A percentile compares a stretch with the other conserved stretches of the same genome.
phyloP scores from a whole-genome alignment of 805 yeast genomes.

The Saccharomycopsis javanensis region DNA sequence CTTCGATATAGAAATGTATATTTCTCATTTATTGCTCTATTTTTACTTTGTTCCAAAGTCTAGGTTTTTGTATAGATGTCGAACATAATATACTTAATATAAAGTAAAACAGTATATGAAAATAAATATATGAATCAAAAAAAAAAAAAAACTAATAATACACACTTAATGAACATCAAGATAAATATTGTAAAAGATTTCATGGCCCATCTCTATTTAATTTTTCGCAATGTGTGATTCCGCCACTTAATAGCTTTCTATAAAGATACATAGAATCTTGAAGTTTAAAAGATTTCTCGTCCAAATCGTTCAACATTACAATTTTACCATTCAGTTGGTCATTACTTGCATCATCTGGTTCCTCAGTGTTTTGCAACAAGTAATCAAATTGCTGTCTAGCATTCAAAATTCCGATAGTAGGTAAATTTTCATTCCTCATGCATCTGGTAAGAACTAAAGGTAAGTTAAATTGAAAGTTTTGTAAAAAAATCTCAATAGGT shows the following conservation, averaged over 20 bases:
- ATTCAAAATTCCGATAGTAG: neutral
- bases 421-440: neutral
- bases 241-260: neutral
- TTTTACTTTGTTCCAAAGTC: too few relatives aligned
- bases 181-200: neutral
- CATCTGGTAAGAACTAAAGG: neutral
- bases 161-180: too few relatives aligned
- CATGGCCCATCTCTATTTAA: neutral
- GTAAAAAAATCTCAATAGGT: neutral
- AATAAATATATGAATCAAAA: neutral
- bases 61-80: neutral
- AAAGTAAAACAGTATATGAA: too few relatives aligned
- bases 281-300: neutral
- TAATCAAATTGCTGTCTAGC: neutral
- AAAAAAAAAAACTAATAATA: too few relatives aligned
- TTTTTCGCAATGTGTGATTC: neutral
- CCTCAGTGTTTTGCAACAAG: neutral
- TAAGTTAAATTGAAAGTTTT: neutral
- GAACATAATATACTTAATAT: neutral
- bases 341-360: neutral
- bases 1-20: neutral
- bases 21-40: neutral
- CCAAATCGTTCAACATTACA: neutral
- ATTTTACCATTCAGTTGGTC: neutral
- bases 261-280: neutral